Conservation (phyloP, 768 basidiomycete genomes). For the Rhodocollybia butyracea region DNA sequence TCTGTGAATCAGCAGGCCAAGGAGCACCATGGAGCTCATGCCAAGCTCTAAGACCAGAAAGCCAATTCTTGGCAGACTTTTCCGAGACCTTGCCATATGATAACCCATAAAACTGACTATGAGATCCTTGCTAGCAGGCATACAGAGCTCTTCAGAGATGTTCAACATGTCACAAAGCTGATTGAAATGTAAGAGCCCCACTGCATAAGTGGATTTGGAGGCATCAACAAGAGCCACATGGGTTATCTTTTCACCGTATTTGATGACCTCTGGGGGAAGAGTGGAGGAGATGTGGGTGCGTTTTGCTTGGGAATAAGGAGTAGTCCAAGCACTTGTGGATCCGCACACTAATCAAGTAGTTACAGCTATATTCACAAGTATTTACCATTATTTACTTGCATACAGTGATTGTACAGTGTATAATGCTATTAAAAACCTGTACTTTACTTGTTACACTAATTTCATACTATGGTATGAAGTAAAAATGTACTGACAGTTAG, state of each 20-base stretch:
- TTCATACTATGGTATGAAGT: too few relatives aligned
- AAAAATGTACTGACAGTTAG: too few relatives aligned
- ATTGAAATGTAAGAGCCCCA: slow-evolving; percentile 27
- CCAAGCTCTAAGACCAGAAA: background rate
- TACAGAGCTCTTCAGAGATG: slow-evolving; percentile 23
- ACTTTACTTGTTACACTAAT: too few relatives aligned
- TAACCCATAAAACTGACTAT: slow-evolving; percentile 25
- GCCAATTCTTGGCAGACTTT: background rate
- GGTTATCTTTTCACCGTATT: slow-evolving; percentile 1
- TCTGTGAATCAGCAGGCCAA: background rate
- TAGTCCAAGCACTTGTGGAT: background rate
- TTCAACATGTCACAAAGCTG: slow-evolving; percentile 28
- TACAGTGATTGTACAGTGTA: too few relatives aligned
- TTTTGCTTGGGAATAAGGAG: background rate
- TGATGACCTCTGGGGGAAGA: background rate
- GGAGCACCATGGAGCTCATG: background rate
- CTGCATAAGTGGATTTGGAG: slow-evolving; percentile 24
- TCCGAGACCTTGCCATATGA: background rate
- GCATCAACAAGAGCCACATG: slow-evolving; percentile 1
- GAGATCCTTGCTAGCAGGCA: slow-evolving; percentile 26
- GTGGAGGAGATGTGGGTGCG: background rate
- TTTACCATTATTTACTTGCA: background rate
- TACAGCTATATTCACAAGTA: background rate
- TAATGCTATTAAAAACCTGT: too few relatives aligned
- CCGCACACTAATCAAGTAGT: background rate